Evolutionary conservation across 345 rosid genomes (phyloP).

Genomic region (Hevea brasiliensis): DNA sequence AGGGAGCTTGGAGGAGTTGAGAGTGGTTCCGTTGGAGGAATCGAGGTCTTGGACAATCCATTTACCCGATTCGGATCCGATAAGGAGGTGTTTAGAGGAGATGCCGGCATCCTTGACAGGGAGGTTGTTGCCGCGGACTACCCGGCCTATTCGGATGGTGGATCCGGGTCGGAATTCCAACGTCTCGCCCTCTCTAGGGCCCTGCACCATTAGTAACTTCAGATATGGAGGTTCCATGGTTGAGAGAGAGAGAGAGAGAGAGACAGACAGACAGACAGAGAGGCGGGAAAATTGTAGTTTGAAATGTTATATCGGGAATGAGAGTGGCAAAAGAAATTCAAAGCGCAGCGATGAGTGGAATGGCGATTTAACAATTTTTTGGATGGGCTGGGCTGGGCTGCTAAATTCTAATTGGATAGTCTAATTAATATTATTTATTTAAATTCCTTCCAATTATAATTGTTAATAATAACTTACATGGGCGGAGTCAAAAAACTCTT

Average conservation of each 20-base stretch:
- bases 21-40: constrained; percentile 79
- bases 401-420: too few relatives aligned
- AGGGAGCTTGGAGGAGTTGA: constrained; percentile 47
- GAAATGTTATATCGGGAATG: too few relatives aligned
- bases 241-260: not conserved
- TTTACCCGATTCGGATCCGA: constrained; percentile 54
- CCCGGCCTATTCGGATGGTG: constrained; percentile 60
- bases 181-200: constrained; percentile 72
- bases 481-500: too few relatives aligned
- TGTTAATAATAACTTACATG: too few relatives aligned
- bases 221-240: constrained; percentile 25
- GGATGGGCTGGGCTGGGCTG: too few relatives aligned
- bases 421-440: too few relatives aligned
- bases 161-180: constrained; percentile 52
- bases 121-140: constrained; percentile 69
- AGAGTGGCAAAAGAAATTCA: too few relatives aligned
- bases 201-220: constrained; percentile 48
- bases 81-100: constrained; percentile 71
- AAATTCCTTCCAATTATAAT: too few relatives aligned
- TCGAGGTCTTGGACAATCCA: constrained; percentile 71
- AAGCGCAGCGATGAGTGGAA: too few relatives aligned
- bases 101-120: constrained; percentile 67
- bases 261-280: too few relatives aligned
- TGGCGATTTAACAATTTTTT: too few relatives aligned
- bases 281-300: too few relatives aligned